Evolutionary conservation across 164 flowering plant genomes (phyloP).

Genomic region (Liquidambar formosana): DNA sequence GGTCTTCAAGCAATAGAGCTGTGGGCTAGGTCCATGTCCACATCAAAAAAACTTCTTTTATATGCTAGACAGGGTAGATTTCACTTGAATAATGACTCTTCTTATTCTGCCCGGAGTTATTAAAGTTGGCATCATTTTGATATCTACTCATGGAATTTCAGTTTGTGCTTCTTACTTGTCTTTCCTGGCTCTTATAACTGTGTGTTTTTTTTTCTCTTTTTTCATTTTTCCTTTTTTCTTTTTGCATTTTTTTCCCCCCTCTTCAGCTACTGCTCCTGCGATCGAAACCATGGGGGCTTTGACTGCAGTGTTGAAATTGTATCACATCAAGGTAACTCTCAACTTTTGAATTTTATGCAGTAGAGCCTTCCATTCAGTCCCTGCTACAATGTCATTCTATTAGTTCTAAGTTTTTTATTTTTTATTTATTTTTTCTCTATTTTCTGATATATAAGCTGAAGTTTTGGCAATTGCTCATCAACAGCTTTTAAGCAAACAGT

Average conservation of each 20-base stretch:
- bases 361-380: too few species aligned
- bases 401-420: too few species aligned
- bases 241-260: slow-evolving; percentile 8
- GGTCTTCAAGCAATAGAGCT: too few species aligned
- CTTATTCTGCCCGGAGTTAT: not conserved
- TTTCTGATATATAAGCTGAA: not conserved
- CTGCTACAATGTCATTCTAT: too few species aligned
- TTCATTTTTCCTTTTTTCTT: not conserved
- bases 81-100: not conserved
- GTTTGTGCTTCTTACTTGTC: not conserved
- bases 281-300: slow-evolving; percentile 87
- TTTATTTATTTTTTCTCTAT: too few species aligned
- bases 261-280: slow-evolving; percentile 89
- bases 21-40: too few species aligned
- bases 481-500: not conserved
- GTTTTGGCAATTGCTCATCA: too few species aligned
- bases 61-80: not conserved
- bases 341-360: not conserved
- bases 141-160: not conserved
- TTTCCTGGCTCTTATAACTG: too few species aligned
- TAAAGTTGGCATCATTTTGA: not conserved
- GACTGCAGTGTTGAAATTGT: slow-evolving; percentile 84
- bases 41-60: not conserved
- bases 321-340: slow-evolving; percentile 52
- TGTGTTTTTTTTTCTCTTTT: too few species aligned